Evolutionary conservation across 805 yeast species (phyloP).

Genomic region (Yamadazyma philogaea): DNA sequence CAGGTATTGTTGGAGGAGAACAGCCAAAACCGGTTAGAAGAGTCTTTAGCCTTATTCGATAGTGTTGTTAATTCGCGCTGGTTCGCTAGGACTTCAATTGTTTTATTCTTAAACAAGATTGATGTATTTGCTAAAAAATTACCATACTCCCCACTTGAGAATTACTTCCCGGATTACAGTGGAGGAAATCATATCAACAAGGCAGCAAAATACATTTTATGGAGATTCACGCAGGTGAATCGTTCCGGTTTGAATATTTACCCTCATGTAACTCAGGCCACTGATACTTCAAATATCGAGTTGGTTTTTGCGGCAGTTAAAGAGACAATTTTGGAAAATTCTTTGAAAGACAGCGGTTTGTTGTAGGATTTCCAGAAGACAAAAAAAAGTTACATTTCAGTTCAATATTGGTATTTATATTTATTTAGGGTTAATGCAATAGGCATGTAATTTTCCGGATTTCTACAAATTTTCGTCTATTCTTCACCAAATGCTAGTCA

Average conservation of each 20-base stretch:
- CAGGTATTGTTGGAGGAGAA: conserved; percentile 78
- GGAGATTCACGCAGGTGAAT: conserved; percentile 86
- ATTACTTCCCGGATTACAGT: conserved; percentile 82
- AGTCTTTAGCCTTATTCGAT: conserved; percentile 79
- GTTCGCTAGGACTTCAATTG: conserved; percentile 85
- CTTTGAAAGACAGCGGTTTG: conserved; percentile 73
- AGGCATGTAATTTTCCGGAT: background rate
- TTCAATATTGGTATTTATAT: conserved; percentile 2
- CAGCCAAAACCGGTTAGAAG: conserved; percentile 73
- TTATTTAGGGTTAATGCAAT: conserved; percentile 4
- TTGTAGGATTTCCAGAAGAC: conserved; percentile 28
- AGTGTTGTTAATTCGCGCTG: conserved; percentile 89
- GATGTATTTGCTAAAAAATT: conserved; percentile 87
- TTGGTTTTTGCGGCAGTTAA: conserved; percentile 82
- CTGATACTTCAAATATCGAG: conserved; percentile 85
- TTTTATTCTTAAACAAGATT: conserved; percentile 82
- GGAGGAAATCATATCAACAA: conserved; percentile 89
- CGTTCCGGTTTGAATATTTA: conserved; percentile 77
- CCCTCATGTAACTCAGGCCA: conserved; percentile 93
- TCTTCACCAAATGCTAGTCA: conserved; percentile 12
- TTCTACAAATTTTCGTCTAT: background rate
- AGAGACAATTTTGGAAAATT: conserved; percentile 74
- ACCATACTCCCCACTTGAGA: conserved; percentile 74
- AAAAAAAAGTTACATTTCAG: conserved; percentile 6
- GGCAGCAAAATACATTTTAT: conserved; percentile 86